These are phyloP conservation scores for Macrophomina phaseolina DNA, from an alignment of 2,329 filamentous ascomycete genomes.

Conservation along the genomic window DNA sequence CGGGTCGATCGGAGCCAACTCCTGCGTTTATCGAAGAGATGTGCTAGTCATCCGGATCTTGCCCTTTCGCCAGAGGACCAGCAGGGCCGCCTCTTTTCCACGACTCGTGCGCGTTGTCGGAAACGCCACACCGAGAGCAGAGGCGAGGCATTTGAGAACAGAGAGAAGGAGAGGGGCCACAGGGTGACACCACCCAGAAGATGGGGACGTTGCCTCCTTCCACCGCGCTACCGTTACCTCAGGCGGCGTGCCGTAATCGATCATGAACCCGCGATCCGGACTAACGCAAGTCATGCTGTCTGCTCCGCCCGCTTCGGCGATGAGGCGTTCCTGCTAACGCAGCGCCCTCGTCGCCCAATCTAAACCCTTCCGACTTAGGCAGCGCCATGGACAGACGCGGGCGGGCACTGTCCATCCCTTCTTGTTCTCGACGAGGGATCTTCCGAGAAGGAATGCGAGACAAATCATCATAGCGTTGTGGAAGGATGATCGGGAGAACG, in stretches of 20 bases:
- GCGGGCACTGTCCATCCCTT: neutral
- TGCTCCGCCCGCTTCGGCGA: too few species aligned
- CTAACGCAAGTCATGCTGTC: conserved; percentile 10
- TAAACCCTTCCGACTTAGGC: neutral
- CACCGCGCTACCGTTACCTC: neutral
- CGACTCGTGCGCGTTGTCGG: neutral
- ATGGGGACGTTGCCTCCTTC: neutral
- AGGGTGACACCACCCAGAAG: neutral
- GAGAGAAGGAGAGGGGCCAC: neutral
- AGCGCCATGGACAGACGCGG: too few species aligned
- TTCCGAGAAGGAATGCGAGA: neutral
- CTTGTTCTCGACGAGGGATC: neutral
- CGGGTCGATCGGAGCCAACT: conserved; percentile 10
- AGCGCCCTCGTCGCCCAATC: neutral
- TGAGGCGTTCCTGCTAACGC: too few species aligned
- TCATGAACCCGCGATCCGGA: too few species aligned
- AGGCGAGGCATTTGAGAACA: neutral
- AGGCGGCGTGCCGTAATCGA: too few species aligned
- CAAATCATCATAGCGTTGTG: too few species aligned
- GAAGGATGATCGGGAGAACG: neutral
- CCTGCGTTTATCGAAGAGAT: neutral
- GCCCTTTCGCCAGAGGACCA: too few species aligned
- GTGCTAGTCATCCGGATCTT: too few species aligned
- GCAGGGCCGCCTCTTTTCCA: neutral
- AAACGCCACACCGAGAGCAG: neutral